Percentiles rank a stretch among this genome's conserved stretches.
These are phyloP conservation scores for Ceratocystis papillata DNA, from an alignment of 2,329 filamentous ascomycete species.

Conservation along the genomic window DNA sequence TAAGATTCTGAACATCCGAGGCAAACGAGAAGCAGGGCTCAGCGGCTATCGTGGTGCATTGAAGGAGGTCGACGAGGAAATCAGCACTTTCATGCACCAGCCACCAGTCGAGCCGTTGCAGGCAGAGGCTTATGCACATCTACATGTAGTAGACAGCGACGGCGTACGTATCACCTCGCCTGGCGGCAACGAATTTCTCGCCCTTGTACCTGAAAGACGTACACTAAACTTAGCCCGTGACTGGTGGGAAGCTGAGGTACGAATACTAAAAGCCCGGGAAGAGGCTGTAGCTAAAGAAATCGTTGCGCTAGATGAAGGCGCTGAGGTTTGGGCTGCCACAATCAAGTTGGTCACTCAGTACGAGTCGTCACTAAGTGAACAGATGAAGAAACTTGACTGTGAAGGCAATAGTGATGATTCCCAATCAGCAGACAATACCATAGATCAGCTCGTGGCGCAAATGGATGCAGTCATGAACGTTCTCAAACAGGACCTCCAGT, in stretches of 20 bases:
- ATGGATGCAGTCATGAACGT: conserved; percentile 47
- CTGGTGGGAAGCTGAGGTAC: conserved; percentile 58
- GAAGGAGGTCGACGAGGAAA: conserved; percentile 52
- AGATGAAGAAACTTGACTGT: conserved; percentile 37
- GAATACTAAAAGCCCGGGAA: conserved; percentile 44
- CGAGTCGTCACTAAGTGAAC: conserved; percentile 49
- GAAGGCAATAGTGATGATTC: conserved; percentile 15
- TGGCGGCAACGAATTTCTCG: conserved; percentile 45
- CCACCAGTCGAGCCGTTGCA: conserved; percentile 48
- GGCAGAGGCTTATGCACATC: conserved; percentile 33
- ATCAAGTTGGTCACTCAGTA: conserved; percentile 51
- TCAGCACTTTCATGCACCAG: conserved; percentile 47
- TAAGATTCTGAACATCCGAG: conserved; percentile 52
- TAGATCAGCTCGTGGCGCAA: conserved; percentile 40
- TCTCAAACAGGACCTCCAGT: conserved; percentile 43
- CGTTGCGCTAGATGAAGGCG: conserved; percentile 56
- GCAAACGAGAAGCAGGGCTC: conserved; percentile 57
- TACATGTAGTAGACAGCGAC: conserved; percentile 19
- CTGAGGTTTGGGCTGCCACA: conserved; percentile 53
- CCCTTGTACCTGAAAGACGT: conserved; percentile 51
- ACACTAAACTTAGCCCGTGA: conserved; percentile 60
- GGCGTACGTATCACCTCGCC: conserved; percentile 28
- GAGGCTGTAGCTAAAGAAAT: conserved; percentile 50
- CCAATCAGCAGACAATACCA: conserved; percentile 32
- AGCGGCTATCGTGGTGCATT: conserved; percentile 60